These are phyloP conservation scores for Arthrinium puccinioides DNA, from an alignment of 2,329 filamentous ascomycete species.

Conservation along the genomic window DNA sequence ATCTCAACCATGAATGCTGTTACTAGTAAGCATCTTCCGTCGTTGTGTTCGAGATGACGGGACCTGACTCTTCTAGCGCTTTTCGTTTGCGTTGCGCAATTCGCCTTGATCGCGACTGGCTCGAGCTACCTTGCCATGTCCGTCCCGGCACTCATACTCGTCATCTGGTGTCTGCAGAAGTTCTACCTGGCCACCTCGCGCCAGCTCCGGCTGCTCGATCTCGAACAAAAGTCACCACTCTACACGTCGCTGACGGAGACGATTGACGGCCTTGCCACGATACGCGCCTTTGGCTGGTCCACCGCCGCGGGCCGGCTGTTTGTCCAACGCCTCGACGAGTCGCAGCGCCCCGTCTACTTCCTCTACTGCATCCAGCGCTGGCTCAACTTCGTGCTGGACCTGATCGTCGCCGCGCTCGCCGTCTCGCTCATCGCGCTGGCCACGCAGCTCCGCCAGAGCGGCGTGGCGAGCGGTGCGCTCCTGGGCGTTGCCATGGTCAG, in stretches of 20 bases:
- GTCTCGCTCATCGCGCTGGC: conserved; percentile 6
- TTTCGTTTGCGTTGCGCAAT: background rate
- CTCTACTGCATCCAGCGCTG: conserved; percentile 4
- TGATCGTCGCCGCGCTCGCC: conserved; percentile 5
- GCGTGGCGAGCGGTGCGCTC: conserved; percentile 9
- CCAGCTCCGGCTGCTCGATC: conserved; percentile 2
- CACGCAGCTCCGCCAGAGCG: conserved; percentile 6
- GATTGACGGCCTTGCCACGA: conserved; percentile 3
- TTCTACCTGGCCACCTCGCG: conserved; percentile 2
- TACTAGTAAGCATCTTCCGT: background rate
- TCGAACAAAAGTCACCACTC: background rate
- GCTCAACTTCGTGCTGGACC: conserved; percentile 4
- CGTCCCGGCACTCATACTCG: background rate
- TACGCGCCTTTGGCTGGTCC: conserved; percentile 5
- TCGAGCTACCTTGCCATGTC: background rate
- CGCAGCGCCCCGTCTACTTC: conserved; percentile 3
- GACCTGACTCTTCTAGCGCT: no score
- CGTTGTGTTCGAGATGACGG: no score
- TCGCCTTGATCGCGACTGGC: background rate
- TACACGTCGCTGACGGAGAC: conserved; percentile 2
- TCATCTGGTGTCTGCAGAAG: background rate
- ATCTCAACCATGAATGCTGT: background rate
- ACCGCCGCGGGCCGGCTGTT: background rate
- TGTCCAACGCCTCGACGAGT: conserved; percentile 2
- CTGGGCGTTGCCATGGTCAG: conserved; percentile 9